Conservation (phyloP, 2,329 filamentous ascomycete genomes). For the Penicillium verrucosum region DNA sequence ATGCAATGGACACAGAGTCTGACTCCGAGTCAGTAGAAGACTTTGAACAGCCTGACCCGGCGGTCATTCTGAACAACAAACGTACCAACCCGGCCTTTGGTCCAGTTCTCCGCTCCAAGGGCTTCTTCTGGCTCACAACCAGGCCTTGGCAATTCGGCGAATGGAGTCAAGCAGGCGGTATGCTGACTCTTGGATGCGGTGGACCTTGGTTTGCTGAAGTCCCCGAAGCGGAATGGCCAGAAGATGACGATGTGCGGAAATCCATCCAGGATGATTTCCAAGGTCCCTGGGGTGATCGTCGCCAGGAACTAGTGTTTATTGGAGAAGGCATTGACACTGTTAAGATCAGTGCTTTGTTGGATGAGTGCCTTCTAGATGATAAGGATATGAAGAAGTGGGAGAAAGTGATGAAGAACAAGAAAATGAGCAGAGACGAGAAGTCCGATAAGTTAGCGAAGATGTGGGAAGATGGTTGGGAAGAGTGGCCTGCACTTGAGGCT, state of each 20-base stretch:
- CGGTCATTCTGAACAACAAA: constrained; percentile 40
- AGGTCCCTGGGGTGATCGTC: constrained; percentile 62
- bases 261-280: constrained; percentile 52
- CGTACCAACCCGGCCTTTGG: constrained; percentile 36
- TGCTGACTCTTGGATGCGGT: constrained; percentile 43
- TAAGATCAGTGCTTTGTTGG: constrained; percentile 53
- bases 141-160: constrained; percentile 43
- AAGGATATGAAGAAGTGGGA: constrained; percentile 57
- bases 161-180: constrained; percentile 47
- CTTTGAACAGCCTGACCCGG: constrained; percentile 34
- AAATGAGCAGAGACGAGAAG: constrained; percentile 39
- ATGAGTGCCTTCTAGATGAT: constrained; percentile 61
- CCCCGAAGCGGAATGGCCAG: constrained; percentile 50
- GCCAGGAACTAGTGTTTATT: constrained; percentile 72
- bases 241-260: constrained; percentile 47
- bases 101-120: constrained; percentile 44
- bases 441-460: constrained; percentile 48
- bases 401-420: constrained; percentile 49
- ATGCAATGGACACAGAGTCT: constrained; percentile 28
- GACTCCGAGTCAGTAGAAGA: constrained; percentile 28
- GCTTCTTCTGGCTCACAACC: constrained; percentile 47
- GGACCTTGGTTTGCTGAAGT: constrained; percentile 59
- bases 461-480: constrained; percentile 60
- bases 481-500: constrained; percentile 51
- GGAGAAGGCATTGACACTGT: constrained; percentile 60